Conservation (phyloP, 2,329 filamentous ascomycete species). For the Ophiocordyceps sinensis region DNA sequence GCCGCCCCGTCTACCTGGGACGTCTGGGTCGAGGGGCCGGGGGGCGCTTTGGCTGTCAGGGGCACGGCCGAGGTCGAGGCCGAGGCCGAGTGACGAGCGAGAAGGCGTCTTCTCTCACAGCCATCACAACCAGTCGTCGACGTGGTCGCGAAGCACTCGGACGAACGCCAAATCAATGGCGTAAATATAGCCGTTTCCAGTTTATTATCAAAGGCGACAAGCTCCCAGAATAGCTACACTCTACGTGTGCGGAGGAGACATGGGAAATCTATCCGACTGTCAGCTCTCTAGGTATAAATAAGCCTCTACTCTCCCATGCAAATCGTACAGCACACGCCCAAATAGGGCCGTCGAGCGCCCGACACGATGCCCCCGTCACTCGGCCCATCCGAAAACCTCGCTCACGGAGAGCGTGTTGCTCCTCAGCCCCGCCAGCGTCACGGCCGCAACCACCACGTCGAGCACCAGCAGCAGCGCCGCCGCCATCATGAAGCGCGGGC, state of each 20-base stretch:
- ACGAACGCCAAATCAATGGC: too few relatives aligned
- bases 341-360: background rate
- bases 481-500: conserved; percentile 78
- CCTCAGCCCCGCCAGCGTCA: conserved; percentile 61
- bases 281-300: background rate
- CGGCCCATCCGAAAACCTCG: conserved; percentile 76
- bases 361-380: conserved; percentile 14
- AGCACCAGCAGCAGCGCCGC: conserved; percentile 57
- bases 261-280: background rate
- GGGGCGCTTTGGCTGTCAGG: conserved; percentile 50
- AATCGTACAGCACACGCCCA: background rate
- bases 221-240: background rate
- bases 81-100: background rate
- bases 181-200: background rate
- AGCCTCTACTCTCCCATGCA: background rate
- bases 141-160: too few relatives aligned
- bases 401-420: conserved; percentile 65
- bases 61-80: conserved; percentile 25
- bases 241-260: background rate
- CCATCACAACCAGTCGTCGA: too few relatives aligned
- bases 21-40: conserved; percentile 49
- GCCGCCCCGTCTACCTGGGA: conserved; percentile 33
- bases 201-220: background rate
- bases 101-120: too few relatives aligned
- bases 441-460: conserved; percentile 56